Percentiles rank a stretch among this genome's conserved stretches.
Evolutionary conservation across 441 rosid genomes (phyloP).

Genomic region (Adansonia rubrostipa): DNA sequence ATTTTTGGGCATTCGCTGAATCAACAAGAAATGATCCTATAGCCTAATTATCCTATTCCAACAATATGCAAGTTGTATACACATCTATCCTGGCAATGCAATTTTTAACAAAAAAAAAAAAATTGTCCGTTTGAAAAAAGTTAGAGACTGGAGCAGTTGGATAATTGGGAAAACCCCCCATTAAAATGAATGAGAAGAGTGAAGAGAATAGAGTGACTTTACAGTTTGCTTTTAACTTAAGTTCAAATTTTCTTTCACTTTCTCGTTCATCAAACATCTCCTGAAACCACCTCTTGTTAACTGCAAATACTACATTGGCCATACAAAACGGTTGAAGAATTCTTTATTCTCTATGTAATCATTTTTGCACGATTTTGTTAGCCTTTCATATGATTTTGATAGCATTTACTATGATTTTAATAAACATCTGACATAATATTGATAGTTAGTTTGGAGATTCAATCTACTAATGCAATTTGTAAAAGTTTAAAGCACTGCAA

Average conservation of each 20-base stretch:
- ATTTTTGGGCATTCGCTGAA: neutral
- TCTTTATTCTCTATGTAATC: neutral
- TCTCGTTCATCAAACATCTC: neutral
- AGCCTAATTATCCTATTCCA: slow-evolving; percentile 6
- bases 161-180: too few relatives aligned
- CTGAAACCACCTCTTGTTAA: neutral
- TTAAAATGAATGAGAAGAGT: too few relatives aligned
- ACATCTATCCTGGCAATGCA: neutral
- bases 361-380: too few relatives aligned
- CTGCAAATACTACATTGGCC: neutral
- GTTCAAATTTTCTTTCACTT: neutral
- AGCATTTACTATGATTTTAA: too few relatives aligned
- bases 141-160: too few relatives aligned
- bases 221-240: neutral
- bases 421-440: too few relatives aligned
- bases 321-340: slow-evolving; percentile 38
- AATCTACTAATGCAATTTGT: neutral
- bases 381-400: too few relatives aligned
- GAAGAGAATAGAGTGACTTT: neutral
- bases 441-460: neutral
- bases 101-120: neutral
- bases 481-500: neutral
- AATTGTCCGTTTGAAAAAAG: too few relatives aligned
- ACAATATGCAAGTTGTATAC: neutral
- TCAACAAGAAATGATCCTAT: slow-evolving; percentile 1